Conservation (phyloP, 1,284 basidiomycete species). For the Irpex sp. region DNA sequence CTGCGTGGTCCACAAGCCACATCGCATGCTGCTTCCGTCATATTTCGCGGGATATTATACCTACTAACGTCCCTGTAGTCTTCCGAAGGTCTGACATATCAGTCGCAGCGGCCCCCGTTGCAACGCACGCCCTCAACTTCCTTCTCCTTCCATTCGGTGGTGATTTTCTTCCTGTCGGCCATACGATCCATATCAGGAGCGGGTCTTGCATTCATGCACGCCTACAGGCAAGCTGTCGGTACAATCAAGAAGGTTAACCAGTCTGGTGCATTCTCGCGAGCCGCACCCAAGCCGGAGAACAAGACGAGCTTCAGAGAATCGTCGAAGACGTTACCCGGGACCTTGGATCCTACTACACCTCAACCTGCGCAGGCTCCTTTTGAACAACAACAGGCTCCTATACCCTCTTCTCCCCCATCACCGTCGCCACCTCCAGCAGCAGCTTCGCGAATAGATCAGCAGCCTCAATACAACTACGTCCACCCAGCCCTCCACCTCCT, state of each 20-base stretch:
- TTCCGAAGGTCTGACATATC: neutral
- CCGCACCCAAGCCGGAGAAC: conserved; percentile 11
- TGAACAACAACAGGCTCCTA: conserved; percentile 5
- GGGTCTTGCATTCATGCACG: conserved; percentile 59
- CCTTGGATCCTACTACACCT: conserved; percentile 1
- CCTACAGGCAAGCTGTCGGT: conserved; percentile 57
- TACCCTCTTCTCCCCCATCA: conserved; percentile 10
- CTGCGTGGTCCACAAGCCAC: too few relatives aligned
- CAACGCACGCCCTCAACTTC: conserved; percentile 19
- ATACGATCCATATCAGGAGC: conserved; percentile 66
- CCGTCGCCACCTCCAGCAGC: conserved; percentile 4
- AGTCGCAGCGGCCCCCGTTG: conserved; percentile 10
- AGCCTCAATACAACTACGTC: conserved; percentile 17
- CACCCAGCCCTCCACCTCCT: conserved; percentile 18
- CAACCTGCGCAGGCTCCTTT: conserved; percentile 9
- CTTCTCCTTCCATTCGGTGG: conserved; percentile 53
- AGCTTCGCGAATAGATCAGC: neutral
- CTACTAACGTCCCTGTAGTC: neutral
- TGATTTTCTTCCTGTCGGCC: conserved; percentile 64
- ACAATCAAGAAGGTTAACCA: conserved; percentile 65
- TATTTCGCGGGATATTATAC: too few relatives aligned
- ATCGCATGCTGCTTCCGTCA: too few relatives aligned
- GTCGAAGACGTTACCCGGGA: conserved; percentile 9
- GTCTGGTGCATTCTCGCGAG: conserved; percentile 20
- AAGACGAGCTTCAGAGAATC: conserved; percentile 2